Conservation (phyloP, 495 filamentous ascomycete genomes). For the Margaritispora aquatica region DNA sequence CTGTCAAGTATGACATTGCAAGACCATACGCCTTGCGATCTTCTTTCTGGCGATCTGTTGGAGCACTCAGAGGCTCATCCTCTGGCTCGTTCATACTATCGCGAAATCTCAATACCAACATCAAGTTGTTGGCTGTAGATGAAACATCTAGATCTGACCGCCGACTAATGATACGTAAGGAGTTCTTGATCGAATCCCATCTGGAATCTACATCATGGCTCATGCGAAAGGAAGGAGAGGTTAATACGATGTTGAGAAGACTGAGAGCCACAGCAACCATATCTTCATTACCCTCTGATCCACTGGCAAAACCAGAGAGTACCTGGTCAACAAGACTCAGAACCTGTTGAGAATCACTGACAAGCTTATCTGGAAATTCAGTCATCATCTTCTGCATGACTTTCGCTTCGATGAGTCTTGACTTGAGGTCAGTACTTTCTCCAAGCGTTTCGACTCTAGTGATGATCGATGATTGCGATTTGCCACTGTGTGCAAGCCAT, state of each 20-base stretch:
- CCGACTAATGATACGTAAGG: conserved; percentile 38
- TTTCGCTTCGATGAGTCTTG: conserved; percentile 53
- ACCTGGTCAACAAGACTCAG: conserved; percentile 56
- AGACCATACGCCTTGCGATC: conserved; percentile 66
- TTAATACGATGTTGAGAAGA: conserved; percentile 59
- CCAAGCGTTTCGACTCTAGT: conserved; percentile 22
- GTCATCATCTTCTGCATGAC: conserved; percentile 62
- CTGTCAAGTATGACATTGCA: conserved; percentile 65
- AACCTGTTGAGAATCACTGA: conserved; percentile 53
- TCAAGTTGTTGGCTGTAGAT: conserved; percentile 49
- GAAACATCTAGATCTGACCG: conserved; percentile 26
- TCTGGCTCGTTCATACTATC: conserved; percentile 7
- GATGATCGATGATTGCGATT: neutral
- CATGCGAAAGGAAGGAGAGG: conserved; percentile 53
- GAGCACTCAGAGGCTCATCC: conserved; percentile 14
- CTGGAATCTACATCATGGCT: conserved; percentile 37
- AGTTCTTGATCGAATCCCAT: conserved; percentile 45
- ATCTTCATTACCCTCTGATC: conserved; percentile 34
- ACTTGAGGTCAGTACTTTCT: conserved; percentile 33
- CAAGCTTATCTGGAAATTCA: conserved; percentile 60
- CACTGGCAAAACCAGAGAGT: conserved; percentile 32
- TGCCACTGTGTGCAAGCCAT: conserved; percentile 42
- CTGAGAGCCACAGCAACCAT: conserved; percentile 56
- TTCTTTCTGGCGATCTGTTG: conserved; percentile 43
- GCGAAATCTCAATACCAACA: conserved; percentile 50